Conservation (phyloP, 805 yeast species). For the Jamesozyma piceae region DNA sequence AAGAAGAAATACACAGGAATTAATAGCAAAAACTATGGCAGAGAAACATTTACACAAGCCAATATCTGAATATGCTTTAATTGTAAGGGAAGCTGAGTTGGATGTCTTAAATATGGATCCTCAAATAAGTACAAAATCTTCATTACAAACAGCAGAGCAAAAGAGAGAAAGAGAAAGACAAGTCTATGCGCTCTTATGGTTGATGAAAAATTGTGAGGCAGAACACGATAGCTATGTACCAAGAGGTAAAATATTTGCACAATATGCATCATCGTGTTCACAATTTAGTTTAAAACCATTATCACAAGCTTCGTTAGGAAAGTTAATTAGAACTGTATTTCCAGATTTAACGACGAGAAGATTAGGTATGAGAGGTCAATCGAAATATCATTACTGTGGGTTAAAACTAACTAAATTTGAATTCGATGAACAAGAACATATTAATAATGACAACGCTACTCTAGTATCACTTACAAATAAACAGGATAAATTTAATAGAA, state of each 20-base stretch:
- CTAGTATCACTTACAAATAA: neutral
- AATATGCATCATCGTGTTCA: slow-evolving; percentile 50
- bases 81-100: slow-evolving; percentile 37
- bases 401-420: slow-evolving; percentile 35
- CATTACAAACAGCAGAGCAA: slow-evolving; percentile 27
- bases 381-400: slow-evolving; percentile 83
- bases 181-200: slow-evolving; percentile 74
- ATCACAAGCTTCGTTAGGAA: slow-evolving; percentile 73
- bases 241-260: slow-evolving; percentile 58
- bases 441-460: neutral
- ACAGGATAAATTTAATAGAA: neutral
- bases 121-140: slow-evolving; percentile 22
- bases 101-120: slow-evolving; percentile 26
- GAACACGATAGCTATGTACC: slow-evolving; percentile 48
- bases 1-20: slow-evolving; percentile 16
- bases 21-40: slow-evolving; percentile 26
- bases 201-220: slow-evolving; percentile 52
- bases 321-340: slow-evolving; percentile 52
- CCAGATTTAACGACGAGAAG: slow-evolving; percentile 68
- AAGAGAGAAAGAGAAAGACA: slow-evolving; percentile 56
- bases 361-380: slow-evolving; percentile 71
- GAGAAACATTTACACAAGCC: slow-evolving; percentile 29
- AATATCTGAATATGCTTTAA: slow-evolving; percentile 36
- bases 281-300: slow-evolving; percentile 47
- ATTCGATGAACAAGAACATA: neutral